Evolutionary conservation across 345 rosid species (phyloP).

Genomic region (Angophora floribunda): DNA sequence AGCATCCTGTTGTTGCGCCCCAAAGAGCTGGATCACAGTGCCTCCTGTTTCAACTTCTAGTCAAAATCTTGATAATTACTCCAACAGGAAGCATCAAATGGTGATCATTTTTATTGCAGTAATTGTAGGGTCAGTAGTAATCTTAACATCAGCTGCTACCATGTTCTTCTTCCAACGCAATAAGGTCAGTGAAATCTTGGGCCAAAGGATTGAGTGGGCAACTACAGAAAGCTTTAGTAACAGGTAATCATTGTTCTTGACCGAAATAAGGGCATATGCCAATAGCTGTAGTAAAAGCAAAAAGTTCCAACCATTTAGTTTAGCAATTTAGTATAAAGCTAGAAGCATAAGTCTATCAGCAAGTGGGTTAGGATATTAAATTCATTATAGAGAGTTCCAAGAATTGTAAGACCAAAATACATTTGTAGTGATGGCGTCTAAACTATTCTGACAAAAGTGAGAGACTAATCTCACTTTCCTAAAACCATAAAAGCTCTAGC

Average conservation of each 20-base stretch:
- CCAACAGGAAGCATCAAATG: constrained; percentile 14
- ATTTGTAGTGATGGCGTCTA: not conserved
- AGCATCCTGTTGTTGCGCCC: constrained; percentile 7
- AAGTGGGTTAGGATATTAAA: not conserved
- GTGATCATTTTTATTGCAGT: constrained; percentile 19
- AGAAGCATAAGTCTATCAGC: not conserved
- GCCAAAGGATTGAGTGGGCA: constrained; percentile 83
- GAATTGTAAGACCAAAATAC: not conserved
- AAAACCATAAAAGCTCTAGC: not conserved
- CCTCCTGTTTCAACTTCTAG: constrained; percentile 24
- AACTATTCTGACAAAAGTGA: not conserved
- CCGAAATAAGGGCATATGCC: not conserved
- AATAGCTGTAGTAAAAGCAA: not conserved
- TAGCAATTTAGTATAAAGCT: not conserved
- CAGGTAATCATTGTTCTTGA: constrained; percentile 31
- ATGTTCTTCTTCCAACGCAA: constrained; percentile 33
- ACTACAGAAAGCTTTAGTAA: constrained; percentile 68
- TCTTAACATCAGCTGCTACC: constrained; percentile 23
- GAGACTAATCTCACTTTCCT: not conserved
- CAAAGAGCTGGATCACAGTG: not conserved
- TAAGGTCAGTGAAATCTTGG: constrained; percentile 87
- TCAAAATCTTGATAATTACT: not conserved
- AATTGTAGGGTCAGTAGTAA: constrained; percentile 28
- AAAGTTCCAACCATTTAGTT: not conserved
- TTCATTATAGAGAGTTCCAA: not conserved